These are phyloP conservation scores for Microdochium nivale DNA, from an alignment of 2,329 filamentous ascomycete genomes.

Conservation along the genomic window DNA sequence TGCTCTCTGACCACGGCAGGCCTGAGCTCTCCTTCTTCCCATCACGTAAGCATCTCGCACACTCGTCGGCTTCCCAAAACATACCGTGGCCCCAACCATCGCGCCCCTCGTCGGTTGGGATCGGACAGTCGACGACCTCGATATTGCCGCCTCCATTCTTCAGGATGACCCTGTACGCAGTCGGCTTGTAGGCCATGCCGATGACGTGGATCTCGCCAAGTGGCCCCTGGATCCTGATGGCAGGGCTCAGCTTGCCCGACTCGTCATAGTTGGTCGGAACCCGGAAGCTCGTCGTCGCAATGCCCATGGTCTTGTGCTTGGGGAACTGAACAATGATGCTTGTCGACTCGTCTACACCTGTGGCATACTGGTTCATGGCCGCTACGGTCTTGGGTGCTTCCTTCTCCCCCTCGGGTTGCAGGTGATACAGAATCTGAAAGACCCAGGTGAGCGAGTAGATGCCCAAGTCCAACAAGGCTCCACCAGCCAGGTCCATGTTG, in stretches of 20 bases:
- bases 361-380: constrained; percentile 64
- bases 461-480: constrained; percentile 74
- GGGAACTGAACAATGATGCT: constrained; percentile 72
- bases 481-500: constrained; percentile 74
- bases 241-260: constrained; percentile 49
- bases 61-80: constrained; percentile 84
- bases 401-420: constrained; percentile 59
- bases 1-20: constrained; percentile 66
- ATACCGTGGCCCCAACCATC: constrained; percentile 63
- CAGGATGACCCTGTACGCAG: constrained; percentile 54
- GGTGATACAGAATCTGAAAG: constrained; percentile 81
- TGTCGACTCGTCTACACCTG: constrained; percentile 71
- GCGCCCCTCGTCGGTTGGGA: constrained; percentile 39
- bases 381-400: constrained; percentile 60
- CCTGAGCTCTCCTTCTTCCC: constrained; percentile 67
- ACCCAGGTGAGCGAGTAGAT: constrained; percentile 88
- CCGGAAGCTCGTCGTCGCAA: constrained; percentile 60
- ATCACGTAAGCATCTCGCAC: constrained; percentile 64
- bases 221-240: constrained; percentile 73
- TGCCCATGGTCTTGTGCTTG: constrained; percentile 56
- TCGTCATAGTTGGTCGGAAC: constrained; percentile 53
- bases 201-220: constrained; percentile 76
- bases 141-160: constrained; percentile 35
- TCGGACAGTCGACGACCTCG: constrained; percentile 43
- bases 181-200: constrained; percentile 62